Conservation (phyloP, 495 filamentous ascomycete genomes). For the Podospora tetraspora region DNA sequence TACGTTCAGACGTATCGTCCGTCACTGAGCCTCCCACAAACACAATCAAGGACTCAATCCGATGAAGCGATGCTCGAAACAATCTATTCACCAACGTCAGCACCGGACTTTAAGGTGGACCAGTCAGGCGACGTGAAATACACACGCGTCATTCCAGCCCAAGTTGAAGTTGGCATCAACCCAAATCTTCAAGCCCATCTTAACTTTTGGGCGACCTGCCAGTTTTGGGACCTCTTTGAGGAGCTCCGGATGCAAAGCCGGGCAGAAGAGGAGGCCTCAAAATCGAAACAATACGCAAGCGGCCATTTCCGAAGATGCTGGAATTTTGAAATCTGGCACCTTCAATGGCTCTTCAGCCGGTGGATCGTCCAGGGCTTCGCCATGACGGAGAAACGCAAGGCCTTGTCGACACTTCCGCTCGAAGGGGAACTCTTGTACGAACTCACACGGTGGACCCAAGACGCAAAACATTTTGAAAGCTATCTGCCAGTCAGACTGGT, state of each 20-base stretch:
- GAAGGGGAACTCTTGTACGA: not conserved
- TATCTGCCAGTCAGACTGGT: not conserved
- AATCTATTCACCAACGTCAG: not conserved
- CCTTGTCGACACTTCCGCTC: too few species aligned
- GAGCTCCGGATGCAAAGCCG: not conserved
- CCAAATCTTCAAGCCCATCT: not conserved
- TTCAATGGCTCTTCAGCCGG: not conserved
- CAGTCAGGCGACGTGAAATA: not conserved
- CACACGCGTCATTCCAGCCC: not conserved
- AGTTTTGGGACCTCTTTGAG: not conserved
- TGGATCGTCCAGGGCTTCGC: not conserved
- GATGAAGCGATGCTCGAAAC: not conserved
- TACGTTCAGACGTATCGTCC: not conserved
- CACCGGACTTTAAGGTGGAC: not conserved
- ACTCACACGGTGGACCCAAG: not conserved
- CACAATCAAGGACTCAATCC: not conserved
- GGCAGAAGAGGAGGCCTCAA: not conserved
- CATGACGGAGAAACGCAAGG: not conserved
- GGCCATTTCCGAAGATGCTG: too few species aligned
- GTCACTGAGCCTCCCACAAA: not conserved
- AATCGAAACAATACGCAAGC: not conserved
- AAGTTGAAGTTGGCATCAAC: not conserved
- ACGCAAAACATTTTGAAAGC: not conserved
- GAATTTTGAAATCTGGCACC: not conserved
- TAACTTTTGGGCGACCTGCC: not conserved